phyloP scores from a whole-genome alignment of 202 grass and related monocot species.

The Saccharum hybrid region DNA sequence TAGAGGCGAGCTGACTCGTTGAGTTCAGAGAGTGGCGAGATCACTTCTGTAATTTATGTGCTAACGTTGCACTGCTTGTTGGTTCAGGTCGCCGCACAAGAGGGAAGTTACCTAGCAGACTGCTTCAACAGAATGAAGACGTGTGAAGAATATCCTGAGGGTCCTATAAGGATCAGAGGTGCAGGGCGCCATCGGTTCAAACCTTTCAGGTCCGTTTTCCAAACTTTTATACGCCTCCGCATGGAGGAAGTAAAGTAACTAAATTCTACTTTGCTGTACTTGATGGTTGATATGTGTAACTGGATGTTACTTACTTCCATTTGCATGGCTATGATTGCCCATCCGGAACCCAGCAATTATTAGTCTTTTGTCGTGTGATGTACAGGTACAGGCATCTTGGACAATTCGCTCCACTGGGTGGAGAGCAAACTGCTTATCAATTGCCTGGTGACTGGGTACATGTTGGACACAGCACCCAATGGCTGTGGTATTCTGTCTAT shows the following conservation, averaged over 20 bases:
- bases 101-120: slow-evolving; percentile 68
- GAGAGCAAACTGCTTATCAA: slow-evolving; percentile 67
- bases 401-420: slow-evolving; percentile 72
- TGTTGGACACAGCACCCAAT: slow-evolving; percentile 72
- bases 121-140: slow-evolving; percentile 73
- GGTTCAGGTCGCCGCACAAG: slow-evolving; percentile 74
- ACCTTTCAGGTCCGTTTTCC: slow-evolving; percentile 65
- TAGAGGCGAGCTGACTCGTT: not conserved
- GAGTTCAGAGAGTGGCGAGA: slow-evolving; percentile 2
- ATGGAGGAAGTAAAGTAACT: not conserved
- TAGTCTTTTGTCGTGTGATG: not conserved
- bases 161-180: slow-evolving; percentile 72
- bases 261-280: not conserved
- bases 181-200: slow-evolving; percentile 72
- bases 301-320: not conserved
- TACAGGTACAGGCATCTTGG: slow-evolving; percentile 70
- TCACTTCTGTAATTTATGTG: not conserved
- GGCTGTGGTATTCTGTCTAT: slow-evolving; percentile 82
- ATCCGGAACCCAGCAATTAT: not conserved
- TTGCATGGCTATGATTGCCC: not conserved
- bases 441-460: slow-evolving; percentile 69
- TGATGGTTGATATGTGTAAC: not conserved
- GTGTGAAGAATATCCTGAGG: slow-evolving; percentile 73
- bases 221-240: not conserved
- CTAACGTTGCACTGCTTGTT: not conserved